Evolutionary conservation across 345 rosid genomes (phyloP).

Genomic region (Isatis tinctoria): DNA sequence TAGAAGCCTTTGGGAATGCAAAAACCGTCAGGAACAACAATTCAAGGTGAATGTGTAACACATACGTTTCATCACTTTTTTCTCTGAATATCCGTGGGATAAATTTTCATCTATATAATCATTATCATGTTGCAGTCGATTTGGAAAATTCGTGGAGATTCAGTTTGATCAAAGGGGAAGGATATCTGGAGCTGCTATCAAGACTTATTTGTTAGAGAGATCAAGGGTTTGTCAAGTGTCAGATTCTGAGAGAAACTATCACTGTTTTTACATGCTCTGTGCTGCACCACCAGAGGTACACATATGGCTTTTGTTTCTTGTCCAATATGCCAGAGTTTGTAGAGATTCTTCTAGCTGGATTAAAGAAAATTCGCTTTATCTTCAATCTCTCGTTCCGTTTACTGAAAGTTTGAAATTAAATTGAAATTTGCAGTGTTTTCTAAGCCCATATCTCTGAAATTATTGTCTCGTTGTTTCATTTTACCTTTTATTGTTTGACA

Average conservation of each 20-base stretch:
- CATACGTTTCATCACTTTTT: neutral
- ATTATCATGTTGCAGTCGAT: conserved; percentile 59
- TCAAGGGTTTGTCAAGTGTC: conserved; percentile 98
- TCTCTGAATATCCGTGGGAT: neutral
- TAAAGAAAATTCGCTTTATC: neutral
- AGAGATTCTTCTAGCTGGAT: neutral
- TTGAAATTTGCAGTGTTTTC: neutral
- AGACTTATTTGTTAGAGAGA: conserved; percentile 94
- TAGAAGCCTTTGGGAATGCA: conserved; percentile 98
- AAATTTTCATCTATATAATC: conserved; percentile 11
- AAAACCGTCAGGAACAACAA: conserved; percentile 95
- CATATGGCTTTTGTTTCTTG: conserved; percentile 1
- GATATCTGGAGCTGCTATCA: conserved; percentile 94
- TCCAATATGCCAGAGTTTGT: conserved; percentile 4
- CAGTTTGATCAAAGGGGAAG: conserved; percentile 79
- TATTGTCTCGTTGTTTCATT: neutral
- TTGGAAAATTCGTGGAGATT: conserved; percentile 97
- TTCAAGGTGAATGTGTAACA: conserved; percentile 57
- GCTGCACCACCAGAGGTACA: conserved; percentile 87
- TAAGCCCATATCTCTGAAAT: neutral
- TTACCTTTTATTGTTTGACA: conserved; percentile 27
- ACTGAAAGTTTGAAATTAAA: neutral
- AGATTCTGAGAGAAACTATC: conserved; percentile 95
- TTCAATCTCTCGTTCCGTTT: neutral
- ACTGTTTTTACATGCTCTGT: conserved; percentile 98